phyloP scores from a whole-genome alignment of 2,329 filamentous ascomycete species.

The Cladosporium sp. region DNA sequence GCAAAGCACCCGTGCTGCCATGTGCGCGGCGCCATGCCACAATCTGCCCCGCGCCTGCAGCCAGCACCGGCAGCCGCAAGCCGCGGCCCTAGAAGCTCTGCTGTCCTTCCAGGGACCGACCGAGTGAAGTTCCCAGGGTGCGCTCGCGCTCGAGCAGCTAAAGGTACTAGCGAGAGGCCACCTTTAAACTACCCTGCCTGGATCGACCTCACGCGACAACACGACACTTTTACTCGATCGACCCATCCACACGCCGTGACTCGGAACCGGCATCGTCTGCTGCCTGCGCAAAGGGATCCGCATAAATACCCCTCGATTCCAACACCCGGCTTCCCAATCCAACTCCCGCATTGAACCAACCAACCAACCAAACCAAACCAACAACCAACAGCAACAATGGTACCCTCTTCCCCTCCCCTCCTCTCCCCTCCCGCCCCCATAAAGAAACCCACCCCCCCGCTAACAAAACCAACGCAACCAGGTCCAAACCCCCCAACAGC shows the following conservation, averaged over 20 bases:
- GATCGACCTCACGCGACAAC: neutral
- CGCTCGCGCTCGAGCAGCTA: neutral
- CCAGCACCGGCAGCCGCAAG: too few species aligned
- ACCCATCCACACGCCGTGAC: too few species aligned
- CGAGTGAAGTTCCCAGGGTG: neutral
- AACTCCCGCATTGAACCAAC: neutral
- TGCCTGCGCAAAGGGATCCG: too few species aligned
- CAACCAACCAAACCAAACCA: neutral
- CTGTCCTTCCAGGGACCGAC: too few species aligned
- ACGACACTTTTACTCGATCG: neutral
- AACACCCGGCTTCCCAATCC: too few species aligned
- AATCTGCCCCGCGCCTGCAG: too few species aligned
- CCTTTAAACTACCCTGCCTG: neutral
- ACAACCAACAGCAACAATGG: neutral
- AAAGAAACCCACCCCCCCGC: too few species aligned
- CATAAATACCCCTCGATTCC: too few species aligned
- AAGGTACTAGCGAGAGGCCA: neutral
- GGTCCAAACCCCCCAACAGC: constrained; percentile 81
- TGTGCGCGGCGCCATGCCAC: too few species aligned
- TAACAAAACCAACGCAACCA: constrained; percentile 27
- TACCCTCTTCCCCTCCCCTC: neutral
- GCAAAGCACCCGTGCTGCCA: too few species aligned
- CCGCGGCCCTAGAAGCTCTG: too few species aligned
- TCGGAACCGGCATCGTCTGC: too few species aligned
- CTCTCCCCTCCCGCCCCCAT: neutral